A percentile compares a stretch with the other conserved stretches of the same genome.
phyloP scores from a whole-genome alignment of 225 moss, liverwort and hornwort genomes.

The Pseudisothecium myosuroides region DNA sequence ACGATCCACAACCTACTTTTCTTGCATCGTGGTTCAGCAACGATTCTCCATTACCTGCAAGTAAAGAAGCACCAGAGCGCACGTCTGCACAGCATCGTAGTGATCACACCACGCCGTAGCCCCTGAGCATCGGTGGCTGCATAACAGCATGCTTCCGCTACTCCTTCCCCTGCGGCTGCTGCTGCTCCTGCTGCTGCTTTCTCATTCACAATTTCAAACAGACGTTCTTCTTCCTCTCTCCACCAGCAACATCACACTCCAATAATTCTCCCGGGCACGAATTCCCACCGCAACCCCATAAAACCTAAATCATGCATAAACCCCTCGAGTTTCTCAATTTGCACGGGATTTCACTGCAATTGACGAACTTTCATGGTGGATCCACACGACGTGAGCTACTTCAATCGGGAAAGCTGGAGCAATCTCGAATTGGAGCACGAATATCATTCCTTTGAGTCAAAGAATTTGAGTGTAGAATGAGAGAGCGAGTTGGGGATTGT shows the following conservation, averaged over 20 bases:
- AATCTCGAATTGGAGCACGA: neutral
- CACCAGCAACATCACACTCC: neutral
- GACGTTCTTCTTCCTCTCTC: neutral
- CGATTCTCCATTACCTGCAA: conserved; percentile 42
- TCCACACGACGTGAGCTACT: neutral
- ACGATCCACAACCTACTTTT: neutral
- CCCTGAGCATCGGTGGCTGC: conserved; percentile 13
- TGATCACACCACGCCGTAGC: conserved; percentile 34
- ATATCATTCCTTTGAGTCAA: neutral
- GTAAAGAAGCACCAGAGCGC: conserved; percentile 69
- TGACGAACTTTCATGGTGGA: neutral
- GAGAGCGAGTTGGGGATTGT: neutral
- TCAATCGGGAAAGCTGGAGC: neutral
- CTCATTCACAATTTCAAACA: neutral
- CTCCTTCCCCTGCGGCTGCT: neutral
- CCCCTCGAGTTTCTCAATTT: neutral
- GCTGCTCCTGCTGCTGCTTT: neutral
- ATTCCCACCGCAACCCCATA: neutral
- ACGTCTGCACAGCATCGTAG: conserved; percentile 35
- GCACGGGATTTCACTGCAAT: neutral
- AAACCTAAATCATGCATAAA: neutral
- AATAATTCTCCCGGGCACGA: no score
- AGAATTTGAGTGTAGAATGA: neutral
- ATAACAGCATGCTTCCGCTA: conserved; percentile 30
- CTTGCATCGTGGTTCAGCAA: neutral